Conservation (phyloP, 371 early-diverging fungal genomes). For the Mortierella sp. region DNA sequence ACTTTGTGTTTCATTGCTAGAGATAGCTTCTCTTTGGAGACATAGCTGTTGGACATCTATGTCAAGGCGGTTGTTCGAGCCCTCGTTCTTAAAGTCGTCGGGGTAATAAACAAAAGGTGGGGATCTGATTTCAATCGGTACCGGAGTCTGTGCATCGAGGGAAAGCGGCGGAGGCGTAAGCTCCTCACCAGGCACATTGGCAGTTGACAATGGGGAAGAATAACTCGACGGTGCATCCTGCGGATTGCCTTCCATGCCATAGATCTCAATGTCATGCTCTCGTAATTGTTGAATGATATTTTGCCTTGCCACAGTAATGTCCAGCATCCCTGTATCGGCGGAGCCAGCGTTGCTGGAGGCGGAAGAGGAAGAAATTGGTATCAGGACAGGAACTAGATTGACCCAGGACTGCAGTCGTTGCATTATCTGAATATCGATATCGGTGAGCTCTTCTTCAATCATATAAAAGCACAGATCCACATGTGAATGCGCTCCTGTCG, state of each 20-base stretch:
- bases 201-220: conserved; percentile 9
- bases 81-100: not conserved
- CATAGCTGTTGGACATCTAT: conserved; percentile 23
- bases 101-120: conserved; percentile 15
- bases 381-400: conserved; percentile 32
- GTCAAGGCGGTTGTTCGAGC: conserved; percentile 1
- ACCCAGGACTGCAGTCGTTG: conserved; percentile 29
- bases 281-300: conserved; percentile 21
- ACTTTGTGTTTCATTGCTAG: too few relatives aligned
- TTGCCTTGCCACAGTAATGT: conserved; percentile 6
- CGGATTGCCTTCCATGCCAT: conserved; percentile 17
- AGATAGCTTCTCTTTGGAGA: conserved; percentile 1
- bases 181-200: conserved; percentile 12
- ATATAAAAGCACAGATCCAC: conserved; percentile 38
- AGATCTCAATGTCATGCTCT: conserved; percentile 24
- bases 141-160: conserved; percentile 13
- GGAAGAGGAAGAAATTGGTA: not conserved
- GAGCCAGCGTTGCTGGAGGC: too few relatives aligned
- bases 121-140: not conserved
- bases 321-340: not conserved
- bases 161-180: conserved; percentile 18
- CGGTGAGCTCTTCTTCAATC: conserved; percentile 26
- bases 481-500: conserved; percentile 43
- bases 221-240: not conserved
- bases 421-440: conserved; percentile 26